Percentiles rank a stretch among this genome's conserved stretches.
These are phyloP conservation scores for Magnolia sinica DNA, from an alignment of 164 flowering plant genomes.

Conservation along the genomic window DNA sequence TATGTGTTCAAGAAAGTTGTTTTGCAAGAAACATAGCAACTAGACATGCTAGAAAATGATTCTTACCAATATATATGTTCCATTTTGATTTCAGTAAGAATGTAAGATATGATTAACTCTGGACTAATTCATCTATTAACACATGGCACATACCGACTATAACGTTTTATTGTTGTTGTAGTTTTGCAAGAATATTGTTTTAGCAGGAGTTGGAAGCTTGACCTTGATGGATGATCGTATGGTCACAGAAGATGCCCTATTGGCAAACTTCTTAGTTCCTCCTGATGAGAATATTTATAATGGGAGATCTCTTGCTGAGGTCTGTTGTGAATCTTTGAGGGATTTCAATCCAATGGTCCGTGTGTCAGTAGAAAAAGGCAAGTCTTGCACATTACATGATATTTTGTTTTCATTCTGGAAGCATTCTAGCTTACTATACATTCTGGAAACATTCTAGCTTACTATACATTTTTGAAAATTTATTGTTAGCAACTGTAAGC, in stretches of 20 bases:
- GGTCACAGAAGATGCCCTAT: slow-evolving; percentile 59
- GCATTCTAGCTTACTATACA: no score
- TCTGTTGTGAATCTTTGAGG: slow-evolving; percentile 80
- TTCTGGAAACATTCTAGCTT: not conserved
- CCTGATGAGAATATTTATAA: slow-evolving; percentile 44
- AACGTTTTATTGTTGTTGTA: slow-evolving; percentile 24
- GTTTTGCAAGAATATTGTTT: slow-evolving; percentile 96
- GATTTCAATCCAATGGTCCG: slow-evolving; percentile 94
- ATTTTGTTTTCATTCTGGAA: not conserved
- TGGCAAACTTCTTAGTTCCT: slow-evolving; percentile 73
- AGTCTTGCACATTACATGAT: not conserved
- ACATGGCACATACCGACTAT: not conserved
- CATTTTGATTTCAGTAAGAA: not conserved
- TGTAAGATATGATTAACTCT: no score
- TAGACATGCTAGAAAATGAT: no score
- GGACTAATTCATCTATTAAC: no score
- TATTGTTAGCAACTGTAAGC: no score
- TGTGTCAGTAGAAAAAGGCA: slow-evolving; percentile 80
- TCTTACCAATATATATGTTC: no score
- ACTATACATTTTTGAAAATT: no score
- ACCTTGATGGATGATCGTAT: slow-evolving; percentile 74
- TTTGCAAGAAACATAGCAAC: no score
- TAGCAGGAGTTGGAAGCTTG: slow-evolving; percentile 95
- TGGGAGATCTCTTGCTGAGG: slow-evolving; percentile 72
- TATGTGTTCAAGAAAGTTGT: no score